Evolutionary conservation across 1,284 basidiomycete species (phyloP).

Genomic region (Ganoderma boninense): DNA sequence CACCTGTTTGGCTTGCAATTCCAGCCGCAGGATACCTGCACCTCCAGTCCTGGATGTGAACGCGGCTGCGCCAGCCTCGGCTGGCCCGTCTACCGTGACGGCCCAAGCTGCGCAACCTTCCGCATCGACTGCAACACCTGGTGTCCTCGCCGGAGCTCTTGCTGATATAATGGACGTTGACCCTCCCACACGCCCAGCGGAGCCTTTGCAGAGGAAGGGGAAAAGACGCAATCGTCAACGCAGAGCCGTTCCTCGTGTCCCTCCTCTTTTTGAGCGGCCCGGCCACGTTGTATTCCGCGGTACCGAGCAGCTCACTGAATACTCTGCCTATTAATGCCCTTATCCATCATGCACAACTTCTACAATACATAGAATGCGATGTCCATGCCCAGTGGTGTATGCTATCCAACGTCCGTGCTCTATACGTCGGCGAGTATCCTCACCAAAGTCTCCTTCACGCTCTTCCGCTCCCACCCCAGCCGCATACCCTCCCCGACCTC

Average conservation of each 20-base stretch:
- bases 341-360: not conserved
- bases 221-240: slow-evolving; percentile 16
- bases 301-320: slow-evolving; percentile 48
- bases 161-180: slow-evolving; percentile 21
- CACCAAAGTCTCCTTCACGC: slow-evolving; percentile 67
- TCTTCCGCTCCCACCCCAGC: slow-evolving; percentile 46
- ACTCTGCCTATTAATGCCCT: slow-evolving; percentile 9
- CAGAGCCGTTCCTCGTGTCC: slow-evolving; percentile 43
- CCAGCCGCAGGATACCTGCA: slow-evolving; percentile 67
- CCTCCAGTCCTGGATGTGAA: slow-evolving; percentile 49
- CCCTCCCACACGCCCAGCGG: slow-evolving; percentile 16
- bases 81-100: not conserved
- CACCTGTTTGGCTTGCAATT: slow-evolving; percentile 62
- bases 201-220: not conserved
- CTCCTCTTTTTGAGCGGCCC: slow-evolving; percentile 66
- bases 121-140: not conserved
- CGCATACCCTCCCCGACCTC: slow-evolving; percentile 9
- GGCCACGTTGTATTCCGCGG: slow-evolving; percentile 73
- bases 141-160: not conserved
- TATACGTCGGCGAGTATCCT: slow-evolving; percentile 62
- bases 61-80: slow-evolving; percentile 8
- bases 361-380: not conserved
- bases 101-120: not conserved
- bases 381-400: not conserved
- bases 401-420: not conserved